These are phyloP conservation scores for Ailanthus altissimus DNA, from an alignment of 345 rosid species.

Conservation along the genomic window DNA sequence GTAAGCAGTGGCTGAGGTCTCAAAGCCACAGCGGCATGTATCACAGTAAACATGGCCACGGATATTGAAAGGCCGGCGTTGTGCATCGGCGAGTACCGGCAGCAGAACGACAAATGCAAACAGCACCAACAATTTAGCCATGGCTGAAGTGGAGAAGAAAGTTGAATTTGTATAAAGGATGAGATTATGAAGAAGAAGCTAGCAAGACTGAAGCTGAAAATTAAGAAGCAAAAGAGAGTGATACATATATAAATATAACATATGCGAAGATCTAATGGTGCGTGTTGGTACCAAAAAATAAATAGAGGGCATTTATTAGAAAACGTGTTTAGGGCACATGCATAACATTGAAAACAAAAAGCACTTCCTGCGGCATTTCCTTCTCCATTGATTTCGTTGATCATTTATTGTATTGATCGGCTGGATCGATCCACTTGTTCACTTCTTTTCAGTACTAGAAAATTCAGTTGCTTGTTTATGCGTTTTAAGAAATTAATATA, in stretches of 20 bases:
- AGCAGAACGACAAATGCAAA: constrained; percentile 33
- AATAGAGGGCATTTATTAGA: not conserved
- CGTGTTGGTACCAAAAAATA: not conserved
- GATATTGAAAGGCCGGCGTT: constrained; percentile 38
- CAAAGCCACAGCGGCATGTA: constrained; percentile 68
- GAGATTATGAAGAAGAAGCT: not conserved
- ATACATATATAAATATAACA: not conserved
- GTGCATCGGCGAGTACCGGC: constrained; percentile 27
- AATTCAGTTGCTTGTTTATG: not conserved
- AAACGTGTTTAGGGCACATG: constrained; percentile 21
- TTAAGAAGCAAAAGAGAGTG: not conserved
- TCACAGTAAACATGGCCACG: constrained; percentile 66
- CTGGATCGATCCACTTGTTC: constrained; percentile 21
- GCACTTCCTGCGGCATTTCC: constrained; percentile 21
- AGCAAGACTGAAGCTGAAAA: not conserved
- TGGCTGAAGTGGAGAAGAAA: constrained; percentile 11
- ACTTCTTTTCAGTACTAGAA: constrained; percentile 6
- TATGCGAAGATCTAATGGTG: not conserved
- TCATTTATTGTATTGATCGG: constrained; percentile 13
- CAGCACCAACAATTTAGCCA: constrained; percentile 35
- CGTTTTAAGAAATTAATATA: no score
- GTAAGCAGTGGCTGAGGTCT: constrained; percentile 48
- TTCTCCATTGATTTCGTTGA: not conserved
- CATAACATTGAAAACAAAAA: not conserved
- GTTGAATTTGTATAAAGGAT: not conserved